A percentile compares a stretch with the other conserved stretches of the same genome.
phyloP scores from a whole-genome alignment of 164 flowering plant species.

The Vitis rotundifolia region DNA sequence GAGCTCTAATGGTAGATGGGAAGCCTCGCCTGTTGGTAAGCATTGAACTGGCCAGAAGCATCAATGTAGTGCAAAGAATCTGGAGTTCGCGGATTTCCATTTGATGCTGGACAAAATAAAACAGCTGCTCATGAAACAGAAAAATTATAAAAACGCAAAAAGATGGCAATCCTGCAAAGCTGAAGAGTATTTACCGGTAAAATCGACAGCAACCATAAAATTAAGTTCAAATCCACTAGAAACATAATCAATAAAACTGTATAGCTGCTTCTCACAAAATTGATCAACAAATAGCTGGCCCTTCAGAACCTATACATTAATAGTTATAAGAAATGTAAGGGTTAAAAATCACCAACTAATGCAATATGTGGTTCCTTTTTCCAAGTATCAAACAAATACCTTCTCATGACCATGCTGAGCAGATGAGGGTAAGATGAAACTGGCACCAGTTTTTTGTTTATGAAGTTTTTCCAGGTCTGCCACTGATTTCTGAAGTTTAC shows the following conservation, averaged over 20 bases:
- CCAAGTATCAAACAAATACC: constrained; percentile 31
- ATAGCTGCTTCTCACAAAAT: constrained; percentile 54
- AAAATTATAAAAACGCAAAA: background rate
- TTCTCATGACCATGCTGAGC: constrained; percentile 40
- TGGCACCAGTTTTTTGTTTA: constrained; percentile 49
- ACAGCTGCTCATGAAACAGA: background rate
- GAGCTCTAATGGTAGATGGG: background rate
- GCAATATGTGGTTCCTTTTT: background rate
- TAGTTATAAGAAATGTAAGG: background rate
- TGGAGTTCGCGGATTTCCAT: constrained; percentile 72
- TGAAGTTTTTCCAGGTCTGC: constrained; percentile 60
- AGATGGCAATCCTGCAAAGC: background rate
- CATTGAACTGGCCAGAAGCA: constrained; percentile 72
- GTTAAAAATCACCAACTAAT: background rate
- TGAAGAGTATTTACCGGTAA: constrained; percentile 60
- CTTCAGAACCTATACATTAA: constrained; percentile 51
- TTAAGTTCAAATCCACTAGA: constrained; percentile 90
- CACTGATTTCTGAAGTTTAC: constrained; percentile 72
- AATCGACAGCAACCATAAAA: constrained; percentile 96
- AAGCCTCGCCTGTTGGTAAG: constrained; percentile 81
- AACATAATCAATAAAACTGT: constrained; percentile 87
- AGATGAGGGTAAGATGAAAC: constrained; percentile 50
- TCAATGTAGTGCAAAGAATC: constrained; percentile 87
- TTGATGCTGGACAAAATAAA: constrained; percentile 60
- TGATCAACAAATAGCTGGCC: constrained; percentile 77